Base-by-base conservation (phyloP, 352 stramenopile species). In the Phytophthora agathidicida region DNA sequence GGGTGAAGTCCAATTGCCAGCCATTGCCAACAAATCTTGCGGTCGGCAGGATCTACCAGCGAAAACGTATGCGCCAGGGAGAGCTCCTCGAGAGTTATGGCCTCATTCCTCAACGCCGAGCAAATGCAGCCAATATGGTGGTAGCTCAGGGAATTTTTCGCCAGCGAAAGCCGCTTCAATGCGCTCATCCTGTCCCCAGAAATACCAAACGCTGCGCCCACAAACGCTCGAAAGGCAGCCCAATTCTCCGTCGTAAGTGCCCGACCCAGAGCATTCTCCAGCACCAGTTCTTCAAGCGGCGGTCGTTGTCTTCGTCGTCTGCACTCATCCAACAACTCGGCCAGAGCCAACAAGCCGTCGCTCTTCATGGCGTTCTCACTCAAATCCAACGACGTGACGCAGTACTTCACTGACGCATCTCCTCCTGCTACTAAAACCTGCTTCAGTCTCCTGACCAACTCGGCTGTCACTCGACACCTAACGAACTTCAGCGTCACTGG, bases 1-100 rank as follows among this genome's bases (percentile, higher is more conserved):
- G 26, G 19, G 7, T 52, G 59, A 39, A 73, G 65, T 36, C 51
- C 60, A 37, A 74, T 63, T 9, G 60, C 65, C 27, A 71, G 17
- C 65, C 65, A 74, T 30, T 74, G 60, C 65, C 65, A 74, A 35
- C 65, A 71, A 17, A 10, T 45, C n/a, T 48, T 60, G 14, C 65
- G 65, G 20, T 74, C 60, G 10, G 6, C 48, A 31, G 65, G 33
- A 32, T 74, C 65, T 11, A 71, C 44, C 9, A 74, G 30, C n/a
- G 65, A 67, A 32, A 74, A 59, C 1, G 53, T 60, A 24, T 56
- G 41, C 10, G 65, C 65, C 13, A 74, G 35, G 1, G 65, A 74
- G 5, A 74, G 47, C 8, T 74, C 65, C 28, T 71, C 60, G 14
- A 74, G 51, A 6, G 32, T 20, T 26, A 39, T 39, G 19, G 9